Conservation (phyloP, 352 stramenopile genomes). For the Phytopythium kandeliae region DNA sequence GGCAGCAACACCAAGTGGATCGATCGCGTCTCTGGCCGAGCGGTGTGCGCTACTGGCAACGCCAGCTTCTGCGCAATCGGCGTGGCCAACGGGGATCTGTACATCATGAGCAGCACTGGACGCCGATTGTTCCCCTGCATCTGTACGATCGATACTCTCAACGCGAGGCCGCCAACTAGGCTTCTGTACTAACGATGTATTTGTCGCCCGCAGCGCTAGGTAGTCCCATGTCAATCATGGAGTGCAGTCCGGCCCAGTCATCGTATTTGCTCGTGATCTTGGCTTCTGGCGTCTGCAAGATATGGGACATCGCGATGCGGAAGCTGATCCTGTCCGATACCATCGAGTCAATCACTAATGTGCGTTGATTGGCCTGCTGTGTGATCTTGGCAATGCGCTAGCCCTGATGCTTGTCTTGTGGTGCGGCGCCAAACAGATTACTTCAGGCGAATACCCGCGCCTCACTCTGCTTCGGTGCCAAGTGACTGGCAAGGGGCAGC, state of each 20-base stretch:
- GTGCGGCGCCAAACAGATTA: background rate
- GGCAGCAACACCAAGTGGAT: slow-evolving; percentile 64
- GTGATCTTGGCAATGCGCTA: too few species aligned
- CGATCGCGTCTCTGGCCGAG: slow-evolving; percentile 64
- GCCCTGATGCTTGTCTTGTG: background rate
- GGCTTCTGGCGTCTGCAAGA: slow-evolving; percentile 49
- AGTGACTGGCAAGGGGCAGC: slow-evolving; percentile 61
- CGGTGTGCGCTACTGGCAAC: slow-evolving; percentile 57
- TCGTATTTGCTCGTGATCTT: slow-evolving; percentile 74
- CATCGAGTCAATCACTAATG: slow-evolving; percentile 58
- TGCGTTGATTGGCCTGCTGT: slow-evolving; percentile 9
- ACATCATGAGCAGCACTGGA: slow-evolving; percentile 53
- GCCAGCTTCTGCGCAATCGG: slow-evolving; percentile 51
- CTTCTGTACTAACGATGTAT: slow-evolving; percentile 2
- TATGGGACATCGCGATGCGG: slow-evolving; percentile 57
- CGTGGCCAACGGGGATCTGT: slow-evolving; percentile 60
- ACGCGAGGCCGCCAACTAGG: background rate
- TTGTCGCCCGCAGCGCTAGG: slow-evolving; percentile 41
- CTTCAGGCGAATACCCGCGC: slow-evolving; percentile 19
- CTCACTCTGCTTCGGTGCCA: slow-evolving; percentile 69
- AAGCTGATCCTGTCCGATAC: slow-evolving; percentile 50
- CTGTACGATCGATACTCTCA: slow-evolving; percentile 17
- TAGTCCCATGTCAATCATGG: slow-evolving; percentile 50
- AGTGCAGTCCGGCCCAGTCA: slow-evolving; percentile 59
- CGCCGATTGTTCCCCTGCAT: slow-evolving; percentile 79